These are phyloP conservation scores for Rhodotorula sp. DNA, from an alignment of 1,284 basidiomycete species.

Conservation along the genomic window DNA sequence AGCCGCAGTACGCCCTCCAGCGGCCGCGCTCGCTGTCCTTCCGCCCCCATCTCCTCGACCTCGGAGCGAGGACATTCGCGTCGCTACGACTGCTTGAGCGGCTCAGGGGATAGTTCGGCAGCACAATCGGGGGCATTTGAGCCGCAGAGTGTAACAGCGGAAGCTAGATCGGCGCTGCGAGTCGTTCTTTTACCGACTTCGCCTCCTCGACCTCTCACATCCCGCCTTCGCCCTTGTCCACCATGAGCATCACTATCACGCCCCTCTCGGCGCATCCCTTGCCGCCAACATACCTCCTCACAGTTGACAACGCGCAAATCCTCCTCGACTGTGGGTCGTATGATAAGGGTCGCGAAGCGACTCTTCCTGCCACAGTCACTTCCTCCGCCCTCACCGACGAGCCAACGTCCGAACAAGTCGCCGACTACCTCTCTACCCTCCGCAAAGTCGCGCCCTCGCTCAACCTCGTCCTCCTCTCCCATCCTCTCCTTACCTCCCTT, in stretches of 20 bases:
- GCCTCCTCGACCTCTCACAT: too few species aligned
- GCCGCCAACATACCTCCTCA: constrained; percentile 68
- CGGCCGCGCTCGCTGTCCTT: too few species aligned
- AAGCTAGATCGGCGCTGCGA: too few species aligned
- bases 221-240: neutral
- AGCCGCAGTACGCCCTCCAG: too few species aligned
- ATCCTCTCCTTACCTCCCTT: constrained; percentile 83
- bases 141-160: too few species aligned
- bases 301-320: constrained; percentile 91
- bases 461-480: constrained; percentile 85
- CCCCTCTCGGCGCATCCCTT: constrained; percentile 40
- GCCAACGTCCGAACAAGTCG: neutral
- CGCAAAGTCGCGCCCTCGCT: constrained; percentile 67
- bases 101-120: too few species aligned
- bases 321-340: constrained; percentile 81
- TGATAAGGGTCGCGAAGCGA: constrained; percentile 18
- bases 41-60: too few species aligned
- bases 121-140: too few species aligned
- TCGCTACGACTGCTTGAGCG: too few species aligned
- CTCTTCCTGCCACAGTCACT: neutral
- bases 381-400: neutral
- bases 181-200: too few species aligned
- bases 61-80: too few species aligned
- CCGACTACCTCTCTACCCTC: constrained; percentile 26
- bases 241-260: constrained; percentile 42